Base-by-base conservation (phyloP, 768 basidiomycete genomes). In the Leccinum boreale region DNA sequence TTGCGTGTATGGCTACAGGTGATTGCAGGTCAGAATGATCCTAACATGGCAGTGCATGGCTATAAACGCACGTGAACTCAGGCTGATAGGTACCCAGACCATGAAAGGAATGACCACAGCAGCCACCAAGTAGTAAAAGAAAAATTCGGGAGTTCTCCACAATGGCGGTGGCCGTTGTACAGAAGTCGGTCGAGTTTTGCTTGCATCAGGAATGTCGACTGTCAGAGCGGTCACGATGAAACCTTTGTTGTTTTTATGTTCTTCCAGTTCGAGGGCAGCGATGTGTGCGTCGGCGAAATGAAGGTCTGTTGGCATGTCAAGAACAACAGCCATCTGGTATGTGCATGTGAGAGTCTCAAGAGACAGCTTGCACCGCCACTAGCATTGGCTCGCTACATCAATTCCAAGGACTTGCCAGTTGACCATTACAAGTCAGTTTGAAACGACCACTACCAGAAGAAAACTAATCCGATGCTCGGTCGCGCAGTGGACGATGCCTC, bases 111-210 rank as follows among this genome's bases (percentile, higher is more conserved):
- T 72, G 7, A 81, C 85, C 21, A 87, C 52, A 14, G 77, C 67
- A 12, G 85, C 82, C 2, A 86, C 77, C 31, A 85, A 59, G 59
- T 78, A 85, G 72, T 98, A 98, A 42, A 87, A 63, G 61, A 82
- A 77, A 75, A 96, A 98, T 69, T 98, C 97, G 10, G 75, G 70
- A 0, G 91, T 89, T 45, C 71, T 75, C 96, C 95, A 98, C 74
- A 90, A 75, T 23, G 89, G 64, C 3, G 78, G 76, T 3, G 75
- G 71, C 23, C 66, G 60, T 33, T 61, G 59, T 24, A 63, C 55
- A 52, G 70, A 70, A 19, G 64, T 57, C 11, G 69, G 69, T 10
- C 56, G 58, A n/a, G 63, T 50, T 26, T 67, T 72, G n/a, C 67
- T 68, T 1, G 80, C 70, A 17, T 78, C 71, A 0, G 86, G 81